These are phyloP conservation scores for Saccharomyces hybrid DNA, from an alignment of 1,139 yeast species.

Conservation along the genomic window DNA sequence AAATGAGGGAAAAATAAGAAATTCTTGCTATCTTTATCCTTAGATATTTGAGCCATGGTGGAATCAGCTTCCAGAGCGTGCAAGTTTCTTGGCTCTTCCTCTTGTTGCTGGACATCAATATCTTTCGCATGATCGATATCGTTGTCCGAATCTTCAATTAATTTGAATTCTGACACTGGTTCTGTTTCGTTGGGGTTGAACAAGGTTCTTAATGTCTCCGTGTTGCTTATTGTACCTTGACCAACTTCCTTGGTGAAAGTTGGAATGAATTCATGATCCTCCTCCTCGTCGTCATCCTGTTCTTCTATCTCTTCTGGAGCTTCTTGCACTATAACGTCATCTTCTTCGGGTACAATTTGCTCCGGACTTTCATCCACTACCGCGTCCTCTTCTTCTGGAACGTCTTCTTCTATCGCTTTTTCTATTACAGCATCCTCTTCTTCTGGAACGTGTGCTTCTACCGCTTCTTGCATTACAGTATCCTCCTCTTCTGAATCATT, in stretches of 20 bases:
- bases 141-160: slow-evolving; percentile 32
- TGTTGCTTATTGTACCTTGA: slow-evolving; percentile 34
- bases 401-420: slow-evolving; percentile 4
- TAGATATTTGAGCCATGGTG: neutral
- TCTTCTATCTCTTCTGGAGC: slow-evolving; percentile 13
- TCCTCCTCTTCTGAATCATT: too few species aligned
- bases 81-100: slow-evolving; percentile 8
- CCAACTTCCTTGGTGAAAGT: slow-evolving; percentile 30
- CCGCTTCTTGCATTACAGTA: neutral
- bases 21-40: slow-evolving; percentile 16
- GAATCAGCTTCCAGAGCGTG: neutral
- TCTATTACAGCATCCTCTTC: too few species aligned
- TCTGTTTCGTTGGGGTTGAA: slow-evolving; percentile 42
- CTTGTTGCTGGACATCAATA: slow-evolving; percentile 4
- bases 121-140: slow-evolving; percentile 33
- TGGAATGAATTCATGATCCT: slow-evolving; percentile 47
- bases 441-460: slow-evolving; percentile 5
- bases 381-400: too few species aligned
- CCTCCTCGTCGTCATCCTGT: slow-evolving; percentile 18
- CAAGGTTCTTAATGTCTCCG: slow-evolving; percentile 56
- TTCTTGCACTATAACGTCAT: too few species aligned
- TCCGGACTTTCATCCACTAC: too few species aligned
- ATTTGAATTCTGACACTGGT: slow-evolving; percentile 21
- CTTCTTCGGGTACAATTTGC: too few species aligned
- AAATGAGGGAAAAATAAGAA: slow-evolving; percentile 68